A percentile compares a stretch with the other conserved stretches of the same genome.
Evolutionary conservation across 2,329 filamentous ascomycete genomes (phyloP).

Genomic region (Paecilomyces variotii): DNA sequence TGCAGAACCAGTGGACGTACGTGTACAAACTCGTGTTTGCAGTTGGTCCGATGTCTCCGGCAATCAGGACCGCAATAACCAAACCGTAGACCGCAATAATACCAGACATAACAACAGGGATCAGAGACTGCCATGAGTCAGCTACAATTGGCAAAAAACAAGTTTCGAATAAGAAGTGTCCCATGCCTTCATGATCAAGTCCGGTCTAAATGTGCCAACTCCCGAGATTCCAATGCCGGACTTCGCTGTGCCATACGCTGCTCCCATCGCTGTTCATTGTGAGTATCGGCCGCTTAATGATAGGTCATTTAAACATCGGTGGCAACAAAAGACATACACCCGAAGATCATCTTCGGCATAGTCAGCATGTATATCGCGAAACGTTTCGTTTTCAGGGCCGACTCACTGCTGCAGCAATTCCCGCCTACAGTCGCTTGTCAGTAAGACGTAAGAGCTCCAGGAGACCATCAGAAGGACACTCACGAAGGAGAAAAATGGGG

Average conservation of each 20-base stretch:
- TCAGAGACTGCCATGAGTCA: constrained; percentile 36
- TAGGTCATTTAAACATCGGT: constrained; percentile 1
- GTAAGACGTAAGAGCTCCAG: constrained; percentile 8
- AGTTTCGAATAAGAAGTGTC: background rate
- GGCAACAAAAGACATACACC: constrained; percentile 33
- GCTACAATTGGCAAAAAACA: constrained; percentile 1
- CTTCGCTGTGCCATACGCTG: constrained; percentile 61
- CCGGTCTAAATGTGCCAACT: constrained; percentile 57
- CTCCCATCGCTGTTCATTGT: constrained; percentile 47
- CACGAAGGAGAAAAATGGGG: constrained; percentile 62
- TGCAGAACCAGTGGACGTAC: constrained; percentile 40
- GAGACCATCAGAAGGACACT: constrained; percentile 18
- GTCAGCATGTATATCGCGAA: constrained; percentile 15
- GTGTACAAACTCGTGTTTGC: constrained; percentile 75
- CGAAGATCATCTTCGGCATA: constrained; percentile 41
- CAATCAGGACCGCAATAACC: constrained; percentile 93
- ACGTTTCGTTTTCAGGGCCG: background rate
- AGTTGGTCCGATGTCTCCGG: constrained; percentile 70
- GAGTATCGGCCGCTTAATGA: constrained; percentile 8
- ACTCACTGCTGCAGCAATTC: constrained; percentile 43
- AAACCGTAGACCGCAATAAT: constrained; percentile 98
- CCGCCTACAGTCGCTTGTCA: constrained; percentile 33
- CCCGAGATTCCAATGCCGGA: constrained; percentile 61
- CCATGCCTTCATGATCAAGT: constrained; percentile 60
- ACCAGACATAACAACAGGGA: constrained; percentile 79